Evolutionary conservation across 129 eudicot genomes (phyloP).

Genomic region (Pseudognaphalium luteoalbum): DNA sequence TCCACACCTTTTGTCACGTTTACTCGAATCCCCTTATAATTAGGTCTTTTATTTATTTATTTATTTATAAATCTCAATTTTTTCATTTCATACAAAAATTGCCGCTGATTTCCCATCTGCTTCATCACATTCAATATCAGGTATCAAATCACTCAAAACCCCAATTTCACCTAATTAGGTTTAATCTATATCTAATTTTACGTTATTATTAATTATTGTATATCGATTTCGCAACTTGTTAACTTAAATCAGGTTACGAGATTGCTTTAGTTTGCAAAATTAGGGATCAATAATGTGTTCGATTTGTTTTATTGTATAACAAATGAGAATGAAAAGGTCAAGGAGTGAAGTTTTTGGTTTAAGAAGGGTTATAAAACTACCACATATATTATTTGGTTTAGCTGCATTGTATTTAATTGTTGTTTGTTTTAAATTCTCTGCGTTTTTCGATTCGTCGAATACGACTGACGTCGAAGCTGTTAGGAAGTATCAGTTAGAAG

Average conservation of each 20-base stretch:
- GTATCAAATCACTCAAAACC: conserved; percentile 5
- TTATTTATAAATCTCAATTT: not conserved
- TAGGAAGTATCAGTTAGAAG: conserved; percentile 32
- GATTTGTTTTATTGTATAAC: conserved; percentile 2
- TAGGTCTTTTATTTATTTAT: not conserved
- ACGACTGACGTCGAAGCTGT: conserved; percentile 31
- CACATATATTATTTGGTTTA: conserved; percentile 59
- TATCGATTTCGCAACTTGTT: conserved; percentile 22
- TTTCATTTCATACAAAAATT: not conserved
- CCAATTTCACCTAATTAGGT: not conserved
- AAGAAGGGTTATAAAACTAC: conserved; percentile 59
- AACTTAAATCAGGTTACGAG: conserved; percentile 18
- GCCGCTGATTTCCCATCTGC: not conserved
- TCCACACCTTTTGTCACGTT: not conserved
- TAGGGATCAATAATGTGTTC: conserved; percentile 24
- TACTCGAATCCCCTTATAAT: not conserved
- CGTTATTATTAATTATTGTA: not conserved
- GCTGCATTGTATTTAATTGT: conserved; percentile 72
- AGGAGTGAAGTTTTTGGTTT: conserved; percentile 57
- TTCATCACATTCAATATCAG: not conserved
- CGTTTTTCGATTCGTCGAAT: conserved; percentile 56
- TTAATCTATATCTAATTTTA: not conserved
- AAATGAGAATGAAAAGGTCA: conserved; percentile 71
- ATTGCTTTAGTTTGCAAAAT: conserved; percentile 19
- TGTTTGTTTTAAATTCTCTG: conserved; percentile 70